phyloP scores from a whole-genome alignment of 441 rosid genomes.

The Erysimum pusillum region DNA sequence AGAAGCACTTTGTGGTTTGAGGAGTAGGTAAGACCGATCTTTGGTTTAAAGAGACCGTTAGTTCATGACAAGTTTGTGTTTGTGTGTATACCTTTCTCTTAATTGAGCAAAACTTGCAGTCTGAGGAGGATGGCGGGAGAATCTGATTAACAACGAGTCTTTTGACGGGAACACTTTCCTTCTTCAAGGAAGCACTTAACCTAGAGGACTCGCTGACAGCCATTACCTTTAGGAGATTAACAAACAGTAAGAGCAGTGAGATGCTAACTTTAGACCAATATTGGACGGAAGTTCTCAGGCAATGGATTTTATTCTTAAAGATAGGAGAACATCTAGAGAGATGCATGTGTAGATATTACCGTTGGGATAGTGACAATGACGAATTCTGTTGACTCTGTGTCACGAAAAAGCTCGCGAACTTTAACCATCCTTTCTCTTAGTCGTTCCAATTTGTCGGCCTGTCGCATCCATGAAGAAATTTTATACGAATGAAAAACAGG shows the following conservation, averaged over 20 bases:
- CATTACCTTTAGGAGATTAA: slow-evolving; percentile 69
- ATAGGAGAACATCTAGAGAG: slow-evolving; percentile 10
- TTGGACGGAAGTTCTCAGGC: not conserved
- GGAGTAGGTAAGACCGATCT: slow-evolving; percentile 12
- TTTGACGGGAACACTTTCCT: slow-evolving; percentile 85
- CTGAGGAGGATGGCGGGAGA: slow-evolving; percentile 79
- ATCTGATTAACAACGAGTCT: slow-evolving; percentile 88
- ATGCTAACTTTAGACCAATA: not conserved
- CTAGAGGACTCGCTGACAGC: slow-evolving; percentile 93
- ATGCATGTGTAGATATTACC: slow-evolving; percentile 52
- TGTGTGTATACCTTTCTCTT: slow-evolving; percentile 73
- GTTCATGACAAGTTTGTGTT: slow-evolving; percentile 28
- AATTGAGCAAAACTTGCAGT: slow-evolving; percentile 93
- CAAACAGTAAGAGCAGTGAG: slow-evolving; percentile 10
- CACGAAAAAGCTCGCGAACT: slow-evolving; percentile 90
- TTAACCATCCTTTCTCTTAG: slow-evolving; percentile 87
- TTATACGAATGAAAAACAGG: slow-evolving; percentile 25
- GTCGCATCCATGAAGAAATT: slow-evolving; percentile 30
- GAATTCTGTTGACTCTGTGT: slow-evolving; percentile 85
- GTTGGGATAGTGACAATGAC: slow-evolving; percentile 93
- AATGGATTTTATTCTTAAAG: slow-evolving; percentile 3
- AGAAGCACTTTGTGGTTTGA: not conserved
- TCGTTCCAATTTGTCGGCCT: slow-evolving; percentile 84
- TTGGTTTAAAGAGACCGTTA: slow-evolving; percentile 4
- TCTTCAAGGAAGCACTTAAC: slow-evolving; percentile 74